Evolutionary conservation across 2,329 filamentous ascomycete genomes (phyloP).

Genomic region (Aspergillus proliferans): DNA sequence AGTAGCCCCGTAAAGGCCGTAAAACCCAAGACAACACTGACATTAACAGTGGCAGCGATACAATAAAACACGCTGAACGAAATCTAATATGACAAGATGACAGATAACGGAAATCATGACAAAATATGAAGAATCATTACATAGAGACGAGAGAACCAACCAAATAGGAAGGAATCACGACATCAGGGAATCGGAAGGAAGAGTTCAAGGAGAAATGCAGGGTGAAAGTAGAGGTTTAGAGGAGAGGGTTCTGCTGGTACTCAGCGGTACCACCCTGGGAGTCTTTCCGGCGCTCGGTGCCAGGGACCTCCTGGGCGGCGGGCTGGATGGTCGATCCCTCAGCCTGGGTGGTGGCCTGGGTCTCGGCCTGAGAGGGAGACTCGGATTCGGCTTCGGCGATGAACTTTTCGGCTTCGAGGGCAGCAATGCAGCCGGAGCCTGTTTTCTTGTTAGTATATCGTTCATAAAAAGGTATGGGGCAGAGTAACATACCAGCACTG

Average conservation of each 20-base stretch:
- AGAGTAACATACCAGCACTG: conserved; percentile 68
- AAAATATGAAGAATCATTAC: neutral
- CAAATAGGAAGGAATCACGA: neutral
- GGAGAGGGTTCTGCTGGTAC: conserved; percentile 58
- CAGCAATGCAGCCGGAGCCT: conserved; percentile 93
- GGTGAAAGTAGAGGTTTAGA: conserved; percentile 39
- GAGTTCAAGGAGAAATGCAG: neutral
- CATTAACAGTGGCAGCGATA: neutral
- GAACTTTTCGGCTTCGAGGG: conserved; percentile 92
- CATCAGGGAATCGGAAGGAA: neutral
- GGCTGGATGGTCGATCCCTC: conserved; percentile 38
- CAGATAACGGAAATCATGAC: neutral
- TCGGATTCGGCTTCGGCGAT: conserved; percentile 63
- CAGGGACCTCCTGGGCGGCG: conserved; percentile 25
- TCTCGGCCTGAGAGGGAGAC: conserved; percentile 36
- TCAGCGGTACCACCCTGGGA: conserved; percentile 47
- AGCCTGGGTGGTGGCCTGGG: conserved; percentile 40
- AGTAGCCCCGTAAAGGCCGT: too few relatives aligned
- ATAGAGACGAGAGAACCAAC: too few relatives aligned
- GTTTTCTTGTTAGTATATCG: conserved; percentile 4
- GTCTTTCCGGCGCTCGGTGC: conserved; percentile 36
- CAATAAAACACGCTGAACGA: neutral
- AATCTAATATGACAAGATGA: too few relatives aligned
- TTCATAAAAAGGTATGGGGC: too few relatives aligned
- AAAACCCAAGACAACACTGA: too few relatives aligned